Conservation (phyloP, 495 filamentous ascomycete genomes). For the Extremus antarcticus region DNA sequence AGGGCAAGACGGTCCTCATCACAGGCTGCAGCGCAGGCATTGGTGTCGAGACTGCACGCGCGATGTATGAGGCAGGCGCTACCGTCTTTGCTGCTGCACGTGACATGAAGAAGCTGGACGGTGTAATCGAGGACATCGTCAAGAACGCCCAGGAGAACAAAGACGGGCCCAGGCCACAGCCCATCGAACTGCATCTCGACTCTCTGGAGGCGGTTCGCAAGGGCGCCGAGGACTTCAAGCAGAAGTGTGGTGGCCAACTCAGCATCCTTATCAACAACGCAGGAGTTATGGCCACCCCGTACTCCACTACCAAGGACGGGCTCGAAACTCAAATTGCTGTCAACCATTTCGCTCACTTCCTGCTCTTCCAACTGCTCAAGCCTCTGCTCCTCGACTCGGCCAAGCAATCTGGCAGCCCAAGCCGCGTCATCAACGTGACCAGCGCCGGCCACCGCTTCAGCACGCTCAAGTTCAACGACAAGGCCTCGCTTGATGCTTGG, state of each 20-base stretch:
- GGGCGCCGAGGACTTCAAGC: constrained; percentile 17
- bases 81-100: constrained; percentile 37
- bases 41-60: constrained; percentile 40
- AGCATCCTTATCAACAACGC: constrained; percentile 29
- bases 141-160: constrained; percentile 11
- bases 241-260: constrained; percentile 20
- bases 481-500: constrained; percentile 27
- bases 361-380: constrained; percentile 40
- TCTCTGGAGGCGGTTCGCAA: constrained; percentile 17
- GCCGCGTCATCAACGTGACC: constrained; percentile 36
- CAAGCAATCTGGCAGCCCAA: constrained; percentile 25
- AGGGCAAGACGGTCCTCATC: constrained; percentile 52
- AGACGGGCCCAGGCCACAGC: constrained; percentile 14
- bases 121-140: constrained; percentile 15
- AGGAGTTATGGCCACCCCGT: constrained; percentile 24
- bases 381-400: constrained; percentile 29
- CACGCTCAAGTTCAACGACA: constrained; percentile 25
- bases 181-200: constrained; percentile 31
- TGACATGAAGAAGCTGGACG: constrained; percentile 28
- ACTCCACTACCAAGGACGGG: constrained; percentile 34
- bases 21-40: constrained; percentile 57
- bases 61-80: constrained; percentile 38
- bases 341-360: constrained; percentile 45
- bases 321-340: constrained; percentile 40
- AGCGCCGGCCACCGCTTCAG: constrained; percentile 31